Evolutionary conservation across 2,329 filamentous ascomycete species (phyloP), one percentile per base, ranked within the genome.

Genomic region (Cadophora sp.): DNA sequence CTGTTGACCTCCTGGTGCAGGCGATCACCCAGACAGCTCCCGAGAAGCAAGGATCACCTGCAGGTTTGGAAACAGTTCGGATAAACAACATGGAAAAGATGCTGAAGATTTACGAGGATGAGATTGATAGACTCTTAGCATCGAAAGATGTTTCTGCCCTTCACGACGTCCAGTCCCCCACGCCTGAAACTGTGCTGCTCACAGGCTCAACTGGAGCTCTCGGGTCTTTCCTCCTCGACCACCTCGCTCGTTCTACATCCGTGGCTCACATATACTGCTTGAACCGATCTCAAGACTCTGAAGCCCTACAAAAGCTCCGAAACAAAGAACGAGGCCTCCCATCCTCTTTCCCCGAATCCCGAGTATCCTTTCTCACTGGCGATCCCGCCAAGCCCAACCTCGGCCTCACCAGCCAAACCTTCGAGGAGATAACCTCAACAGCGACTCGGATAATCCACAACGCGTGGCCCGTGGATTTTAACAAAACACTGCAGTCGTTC

Each of bases 171-270:
- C 36, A 9, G 36, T 13, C 36, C 11, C 2, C 36, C 36, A 13
- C 4, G 4, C 36, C 36, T 14, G 41, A 62, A 24, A 48, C 59
- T 4, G 66, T 78, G 5, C 68, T 82, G 8, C 70, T 85, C n/a
- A 85, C 82, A 0, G 84, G 82, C 18, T 82, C 80, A 3, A 85
- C 83, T 0, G 83, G 83, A 11, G 81, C 80, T 9, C 69, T 85
- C 16, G 83, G 83, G 0, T 81, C 79, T 3, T 84, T 84, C 70
- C 74, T 85, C 39, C 77, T 85, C 6, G 75, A 82, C 62, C 48
- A 73, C 14, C 75, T 83, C 39, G 74, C 74, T 24, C 73, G 78
- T 0, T 66, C 67, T 6, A 20, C 50, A 5, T 30, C 5, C 1
- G 78, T 85, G 9, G 73, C 75, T 39, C 81, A 80, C 66, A 72